A percentile compares a stretch with the other conserved stretches of the same genome.
Conservation (phyloP, 768 basidiomycete genomes). For the Auricularia auricula-judae region DNA sequence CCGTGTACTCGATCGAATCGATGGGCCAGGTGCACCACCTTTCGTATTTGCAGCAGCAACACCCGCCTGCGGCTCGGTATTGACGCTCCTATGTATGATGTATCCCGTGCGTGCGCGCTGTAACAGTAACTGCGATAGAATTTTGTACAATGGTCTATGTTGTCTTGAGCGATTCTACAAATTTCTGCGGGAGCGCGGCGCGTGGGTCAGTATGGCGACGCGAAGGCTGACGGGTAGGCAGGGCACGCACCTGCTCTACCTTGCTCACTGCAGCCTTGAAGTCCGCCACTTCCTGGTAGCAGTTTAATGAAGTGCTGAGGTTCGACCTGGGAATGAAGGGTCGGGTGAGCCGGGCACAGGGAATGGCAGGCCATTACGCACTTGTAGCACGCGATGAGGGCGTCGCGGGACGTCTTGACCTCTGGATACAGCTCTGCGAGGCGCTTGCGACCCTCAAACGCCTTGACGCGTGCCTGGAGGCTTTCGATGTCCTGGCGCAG, state of each 20-base stretch:
- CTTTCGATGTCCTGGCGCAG: slow-evolving; percentile 69
- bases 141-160: slow-evolving; percentile 4
- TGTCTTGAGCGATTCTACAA: slow-evolving; percentile 10
- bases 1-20: background rate
- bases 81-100: background rate
- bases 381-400: slow-evolving; percentile 69
- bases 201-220: background rate
- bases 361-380: slow-evolving; percentile 20
- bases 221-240: background rate
- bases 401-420: slow-evolving; percentile 45
- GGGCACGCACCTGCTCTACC: slow-evolving; percentile 48
- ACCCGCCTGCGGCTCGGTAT: background rate
- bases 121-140: background rate
- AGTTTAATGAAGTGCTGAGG: slow-evolving; percentile 48
- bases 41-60: background rate
- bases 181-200: slow-evolving; percentile 3
- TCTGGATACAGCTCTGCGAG: slow-evolving; percentile 39
- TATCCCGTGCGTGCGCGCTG: background rate
- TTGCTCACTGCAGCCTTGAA: slow-evolving; percentile 61
- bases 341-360: background rate
- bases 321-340: slow-evolving; percentile 23
- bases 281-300: slow-evolving; percentile 57
- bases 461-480: slow-evolving; percentile 59
- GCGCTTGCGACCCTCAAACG: slow-evolving; percentile 47
- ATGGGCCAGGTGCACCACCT: background rate